Conservation (phyloP, 768 basidiomycete species). For the Sarcomyxa edulis region DNA sequence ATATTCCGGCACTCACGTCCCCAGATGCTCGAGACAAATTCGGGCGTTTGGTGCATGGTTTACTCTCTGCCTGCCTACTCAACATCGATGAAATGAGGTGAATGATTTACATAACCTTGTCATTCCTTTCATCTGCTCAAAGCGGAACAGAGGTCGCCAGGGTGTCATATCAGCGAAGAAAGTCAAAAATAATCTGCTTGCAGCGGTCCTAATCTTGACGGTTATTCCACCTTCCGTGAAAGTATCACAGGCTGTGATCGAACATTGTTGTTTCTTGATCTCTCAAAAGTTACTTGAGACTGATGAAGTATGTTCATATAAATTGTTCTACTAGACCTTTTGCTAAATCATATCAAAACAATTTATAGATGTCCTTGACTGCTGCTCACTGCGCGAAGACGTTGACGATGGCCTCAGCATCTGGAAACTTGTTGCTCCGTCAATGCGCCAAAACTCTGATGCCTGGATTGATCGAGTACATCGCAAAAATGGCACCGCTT, state of each 20-base stretch:
- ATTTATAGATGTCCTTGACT: conserved; percentile 66
- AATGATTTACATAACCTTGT: conserved; percentile 13
- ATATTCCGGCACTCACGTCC: conserved; percentile 37
- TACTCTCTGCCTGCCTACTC: conserved; percentile 79
- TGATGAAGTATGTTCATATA: conserved; percentile 53
- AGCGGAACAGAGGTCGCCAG: conserved; percentile 60
- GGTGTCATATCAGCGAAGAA: conserved; percentile 76
- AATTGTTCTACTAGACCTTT: conserved; percentile 5
- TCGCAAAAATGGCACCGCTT: conserved; percentile 62
- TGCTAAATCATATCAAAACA: neutral
- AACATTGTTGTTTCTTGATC: conserved; percentile 81
- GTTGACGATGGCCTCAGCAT: conserved; percentile 63
- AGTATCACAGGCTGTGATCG: conserved; percentile 70
- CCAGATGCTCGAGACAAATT: conserved; percentile 46
- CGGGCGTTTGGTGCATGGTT: conserved; percentile 61
- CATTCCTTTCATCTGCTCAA: conserved; percentile 1
- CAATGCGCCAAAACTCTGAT: conserved; percentile 69
- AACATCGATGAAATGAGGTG: conserved; percentile 93
- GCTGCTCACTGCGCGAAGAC: conserved; percentile 91
- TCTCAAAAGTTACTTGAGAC: conserved; percentile 71
- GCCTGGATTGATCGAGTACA: conserved; percentile 76
- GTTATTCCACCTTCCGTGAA: conserved; percentile 62
- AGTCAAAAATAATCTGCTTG: conserved; percentile 86
- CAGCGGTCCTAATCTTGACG: conserved; percentile 80
- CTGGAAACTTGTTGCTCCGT: conserved; percentile 61